Conservation (phyloP, 2,329 filamentous ascomycete genomes). For the Cercospora sesami region DNA sequence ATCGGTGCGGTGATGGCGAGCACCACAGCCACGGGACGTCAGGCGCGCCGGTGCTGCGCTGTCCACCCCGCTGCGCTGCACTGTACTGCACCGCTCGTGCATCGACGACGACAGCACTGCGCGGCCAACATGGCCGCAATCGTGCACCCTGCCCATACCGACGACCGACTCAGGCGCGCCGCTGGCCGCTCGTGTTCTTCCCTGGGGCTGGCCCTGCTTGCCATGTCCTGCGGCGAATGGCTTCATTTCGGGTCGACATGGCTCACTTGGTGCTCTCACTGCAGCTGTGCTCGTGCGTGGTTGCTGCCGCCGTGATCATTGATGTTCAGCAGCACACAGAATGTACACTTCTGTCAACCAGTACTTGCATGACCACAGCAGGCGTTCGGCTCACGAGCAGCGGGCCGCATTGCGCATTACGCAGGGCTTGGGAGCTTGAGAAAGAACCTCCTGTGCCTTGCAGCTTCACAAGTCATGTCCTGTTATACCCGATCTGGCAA, state of each 20-base stretch:
- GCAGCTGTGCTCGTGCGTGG: neutral
- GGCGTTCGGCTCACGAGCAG: neutral
- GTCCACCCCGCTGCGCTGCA: neutral
- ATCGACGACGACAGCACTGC: neutral
- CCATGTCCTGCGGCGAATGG: neutral
- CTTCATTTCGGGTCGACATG: constrained; percentile 5
- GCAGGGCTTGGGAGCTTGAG: neutral
- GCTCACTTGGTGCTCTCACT: neutral
- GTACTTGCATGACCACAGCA: neutral
- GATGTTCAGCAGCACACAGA: neutral
- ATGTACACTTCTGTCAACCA: neutral
- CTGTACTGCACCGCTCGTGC: neutral
- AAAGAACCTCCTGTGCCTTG: neutral
- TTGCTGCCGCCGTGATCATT: neutral
- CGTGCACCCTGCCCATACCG: neutral
- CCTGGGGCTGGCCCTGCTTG: neutral
- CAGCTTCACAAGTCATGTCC: neutral
- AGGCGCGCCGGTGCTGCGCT: neutral
- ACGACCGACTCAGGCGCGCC: neutral
- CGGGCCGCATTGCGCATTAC: neutral
- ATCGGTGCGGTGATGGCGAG: neutral
- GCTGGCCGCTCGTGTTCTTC: neutral
- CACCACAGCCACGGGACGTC: neutral
- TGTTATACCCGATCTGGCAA: neutral
- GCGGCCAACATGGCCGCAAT: neutral